phyloP scores from a whole-genome alignment of 2,329 filamentous ascomycete species.

The Xenoacremonium recifei region DNA sequence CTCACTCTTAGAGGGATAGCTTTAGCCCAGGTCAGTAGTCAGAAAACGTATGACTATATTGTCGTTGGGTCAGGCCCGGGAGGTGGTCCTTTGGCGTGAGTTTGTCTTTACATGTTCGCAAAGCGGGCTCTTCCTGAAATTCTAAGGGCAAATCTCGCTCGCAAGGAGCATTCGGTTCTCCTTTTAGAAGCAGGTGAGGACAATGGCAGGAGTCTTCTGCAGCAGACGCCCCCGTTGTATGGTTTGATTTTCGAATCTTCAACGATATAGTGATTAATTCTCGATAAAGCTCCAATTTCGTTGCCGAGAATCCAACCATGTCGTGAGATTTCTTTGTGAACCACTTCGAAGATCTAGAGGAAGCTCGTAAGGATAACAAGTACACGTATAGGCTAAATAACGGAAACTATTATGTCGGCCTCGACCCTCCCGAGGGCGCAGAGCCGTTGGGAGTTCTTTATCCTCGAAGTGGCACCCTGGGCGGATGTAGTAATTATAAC shows the following conservation, averaged over 20 bases:
- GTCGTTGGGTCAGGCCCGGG: neutral
- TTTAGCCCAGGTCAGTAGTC: neutral
- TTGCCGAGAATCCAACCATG: neutral
- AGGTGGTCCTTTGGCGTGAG: neutral
- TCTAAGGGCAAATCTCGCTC: neutral
- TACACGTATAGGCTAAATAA: conserved; percentile 35
- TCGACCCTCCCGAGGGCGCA: conserved; percentile 34
- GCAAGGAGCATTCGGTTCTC: neutral
- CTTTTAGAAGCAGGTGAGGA: neutral
- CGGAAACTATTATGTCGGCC: conserved; percentile 32
- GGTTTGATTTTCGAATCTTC: neutral
- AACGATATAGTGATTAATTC: no score
- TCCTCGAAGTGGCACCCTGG: conserved; percentile 43
- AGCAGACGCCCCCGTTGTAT: neutral
- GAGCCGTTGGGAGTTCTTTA: conserved; percentile 42
- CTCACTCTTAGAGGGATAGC: neutral
- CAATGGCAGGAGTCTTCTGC: neutral
- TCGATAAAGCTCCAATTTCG: neutral
- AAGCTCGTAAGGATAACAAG: conserved; percentile 51
- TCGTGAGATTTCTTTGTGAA: conserved; percentile 61
- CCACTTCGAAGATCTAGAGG: conserved; percentile 51
- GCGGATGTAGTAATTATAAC: conserved; percentile 38
- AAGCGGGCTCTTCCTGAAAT: neutral
- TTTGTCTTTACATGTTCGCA: neutral
- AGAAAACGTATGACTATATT: neutral